Conservation (phyloP, 2,329 filamentous ascomycete species). For the Fusarium nodosum region DNA sequence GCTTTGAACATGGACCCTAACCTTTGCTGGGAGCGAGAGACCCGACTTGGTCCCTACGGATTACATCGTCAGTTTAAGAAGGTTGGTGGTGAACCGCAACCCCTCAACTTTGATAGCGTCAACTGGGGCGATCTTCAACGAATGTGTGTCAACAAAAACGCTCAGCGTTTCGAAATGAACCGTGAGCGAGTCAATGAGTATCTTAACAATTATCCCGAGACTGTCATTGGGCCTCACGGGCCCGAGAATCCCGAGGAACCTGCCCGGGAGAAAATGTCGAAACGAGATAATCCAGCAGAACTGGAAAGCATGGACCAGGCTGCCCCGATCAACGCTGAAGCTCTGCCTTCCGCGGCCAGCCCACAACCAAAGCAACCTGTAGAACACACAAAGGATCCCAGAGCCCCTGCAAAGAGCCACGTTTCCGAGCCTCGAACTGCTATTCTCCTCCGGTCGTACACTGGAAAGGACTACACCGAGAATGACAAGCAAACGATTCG, state of each 20-base stretch:
- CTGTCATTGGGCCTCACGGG: conserved; percentile 37
- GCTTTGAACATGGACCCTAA: conserved; percentile 72
- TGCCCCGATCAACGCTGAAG: neutral
- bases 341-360: neutral
- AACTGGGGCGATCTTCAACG: conserved; percentile 80
- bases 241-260: conserved; percentile 21
- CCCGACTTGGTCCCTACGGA: conserved; percentile 77
- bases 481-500: conserved; percentile 85
- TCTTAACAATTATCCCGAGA: conserved; percentile 58
- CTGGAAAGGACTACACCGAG: conserved; percentile 79
- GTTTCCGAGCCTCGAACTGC: conserved; percentile 72
- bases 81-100: conserved; percentile 54
- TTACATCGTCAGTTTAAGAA: conserved; percentile 64
- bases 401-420: conserved; percentile 37
- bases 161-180: conserved; percentile 69
- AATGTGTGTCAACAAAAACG: conserved; percentile 74
- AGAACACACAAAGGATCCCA: conserved; percentile 21
- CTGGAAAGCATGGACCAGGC: conserved; percentile 5
- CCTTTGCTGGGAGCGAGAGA: conserved; percentile 76
- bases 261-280: conserved; percentile 19
- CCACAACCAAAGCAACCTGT: conserved; percentile 14
- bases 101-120: conserved; percentile 72
- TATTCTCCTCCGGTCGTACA: conserved; percentile 81
- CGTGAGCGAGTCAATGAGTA: conserved; percentile 60
- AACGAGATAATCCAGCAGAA: conserved; percentile 20